Evolutionary conservation across 768 basidiomycete genomes (phyloP).

Genomic region (Tephrocybe rancida): DNA sequence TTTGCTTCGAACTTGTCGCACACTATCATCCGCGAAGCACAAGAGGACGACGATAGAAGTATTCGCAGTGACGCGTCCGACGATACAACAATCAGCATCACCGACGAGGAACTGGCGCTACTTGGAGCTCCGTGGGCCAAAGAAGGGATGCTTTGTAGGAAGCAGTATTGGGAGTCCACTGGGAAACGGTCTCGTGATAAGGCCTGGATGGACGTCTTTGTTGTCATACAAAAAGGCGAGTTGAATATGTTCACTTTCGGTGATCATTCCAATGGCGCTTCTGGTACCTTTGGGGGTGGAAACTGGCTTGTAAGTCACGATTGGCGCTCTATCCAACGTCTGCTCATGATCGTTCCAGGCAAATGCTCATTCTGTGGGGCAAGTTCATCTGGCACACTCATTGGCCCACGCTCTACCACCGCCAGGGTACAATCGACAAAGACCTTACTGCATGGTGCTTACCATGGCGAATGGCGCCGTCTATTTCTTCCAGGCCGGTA

Average conservation of each 20-base stretch:
- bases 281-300: slow-evolving; percentile 85
- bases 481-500: slow-evolving; percentile 99
- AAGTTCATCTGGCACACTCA: slow-evolving; percentile 83
- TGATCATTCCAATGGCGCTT: slow-evolving; percentile 60
- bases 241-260: slow-evolving; percentile 97
- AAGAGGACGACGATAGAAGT: slow-evolving; percentile 85
- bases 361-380: slow-evolving; percentile 86
- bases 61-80: slow-evolving; percentile 61
- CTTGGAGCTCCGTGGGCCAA: slow-evolving; percentile 99
- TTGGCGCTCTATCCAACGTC: neutral
- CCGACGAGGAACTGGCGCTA: slow-evolving; percentile 93
- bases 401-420: slow-evolving; percentile 86
- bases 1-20: slow-evolving; percentile 96
- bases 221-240: slow-evolving; percentile 94
- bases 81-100: slow-evolving; percentile 81
- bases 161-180: slow-evolving; percentile 89
- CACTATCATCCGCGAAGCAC: slow-evolving; percentile 93
- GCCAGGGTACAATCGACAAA: slow-evolving; percentile 88
- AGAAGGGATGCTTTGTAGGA: slow-evolving; percentile 94
- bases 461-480: slow-evolving; percentile 87
- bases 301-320: slow-evolving; percentile 89
- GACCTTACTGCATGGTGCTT: slow-evolving; percentile 94
- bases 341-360: slow-evolving; percentile 47
- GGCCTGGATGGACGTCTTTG: slow-evolving; percentile 92
- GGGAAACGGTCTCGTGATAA: slow-evolving; percentile 88